Evolutionary conservation across 78 protist genomes (phyloP), one percentile per base, ranked within the genome.

Genomic region (Ministeria vibrans): DNA sequence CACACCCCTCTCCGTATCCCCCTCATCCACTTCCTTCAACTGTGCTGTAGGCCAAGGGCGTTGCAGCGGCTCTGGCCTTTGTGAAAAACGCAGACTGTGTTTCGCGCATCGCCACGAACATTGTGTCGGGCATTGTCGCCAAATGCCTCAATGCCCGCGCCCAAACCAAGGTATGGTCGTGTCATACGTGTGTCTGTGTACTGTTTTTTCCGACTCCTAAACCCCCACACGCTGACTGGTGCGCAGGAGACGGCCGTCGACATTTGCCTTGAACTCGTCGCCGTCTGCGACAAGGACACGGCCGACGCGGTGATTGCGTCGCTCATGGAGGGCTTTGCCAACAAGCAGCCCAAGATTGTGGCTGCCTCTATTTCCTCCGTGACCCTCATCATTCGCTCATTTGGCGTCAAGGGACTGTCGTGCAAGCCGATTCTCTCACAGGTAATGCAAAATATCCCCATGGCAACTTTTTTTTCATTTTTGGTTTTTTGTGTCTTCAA

Each of bases 271-370:
- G 7, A 46, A 46, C 55, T 46, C 7, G 28, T 7, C 55, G 7
- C 13, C 55, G 28, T 13, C 13, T 46, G 13, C 55, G 28, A 18
- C 55, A 7, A 46, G 28, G 55, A 18, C 55, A 13, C 55, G 32
- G 6, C 64, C 9, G 64, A 59, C 6, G 30, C 64, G 32, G 64
- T 59, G 32, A 2, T 59, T 9, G 27, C 64, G 25, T 22, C 18
- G 64, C 64, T 59, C 32, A 7, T 59, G 64, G 32, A 11, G 64
- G 64, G 32, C 4, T n/a, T 59, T 22, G 6, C 64, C 34, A n/a
- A 59, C 64, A 59, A 59, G 64, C 73, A 39, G 73, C 73, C 73
- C 43, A 66, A 66, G 73, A 15, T 22, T 30, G 73, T 39, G 20
- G 25, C 25, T 18, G 25, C 30, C 0, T 6, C 30, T 2, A 2